These are phyloP conservation scores for Saccharum spontaneum DNA, from an alignment of 176 grass and related monocot species.

Conservation along the genomic window DNA sequence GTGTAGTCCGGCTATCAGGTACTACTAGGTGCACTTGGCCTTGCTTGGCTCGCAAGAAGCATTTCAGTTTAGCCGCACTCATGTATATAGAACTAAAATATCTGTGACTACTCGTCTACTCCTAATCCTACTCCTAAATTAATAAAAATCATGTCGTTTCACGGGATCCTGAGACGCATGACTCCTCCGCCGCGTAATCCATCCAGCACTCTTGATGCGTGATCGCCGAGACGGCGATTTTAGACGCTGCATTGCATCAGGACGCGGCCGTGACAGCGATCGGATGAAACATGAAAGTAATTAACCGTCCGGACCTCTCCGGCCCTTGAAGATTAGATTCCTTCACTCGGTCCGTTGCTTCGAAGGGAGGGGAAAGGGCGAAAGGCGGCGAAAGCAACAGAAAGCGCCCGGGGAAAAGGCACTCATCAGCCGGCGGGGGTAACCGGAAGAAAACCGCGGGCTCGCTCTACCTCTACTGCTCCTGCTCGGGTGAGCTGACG, in stretches of 20 bases:
- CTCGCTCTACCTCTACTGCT: not conserved
- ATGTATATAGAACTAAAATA: not conserved
- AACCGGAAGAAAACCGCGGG: not conserved
- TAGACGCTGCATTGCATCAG: not conserved
- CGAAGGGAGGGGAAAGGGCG: conserved; percentile 24
- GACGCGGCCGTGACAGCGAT: conserved; percentile 5
- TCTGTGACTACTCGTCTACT: not conserved
- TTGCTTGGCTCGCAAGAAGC: conserved; percentile 29
- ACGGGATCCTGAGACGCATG: not conserved
- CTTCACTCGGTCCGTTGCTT: conserved; percentile 34
- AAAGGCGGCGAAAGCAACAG: conserved; percentile 6
- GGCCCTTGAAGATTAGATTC: not conserved
- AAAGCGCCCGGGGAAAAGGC: not conserved
- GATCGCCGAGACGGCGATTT: not conserved
- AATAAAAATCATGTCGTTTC: not conserved
- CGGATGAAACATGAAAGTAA: not conserved
- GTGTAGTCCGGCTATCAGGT: not conserved
- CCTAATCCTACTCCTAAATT: no score
- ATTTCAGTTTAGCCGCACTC: not conserved
- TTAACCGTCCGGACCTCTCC: not conserved
- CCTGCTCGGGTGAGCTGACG: not conserved
- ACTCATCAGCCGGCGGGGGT: not conserved
- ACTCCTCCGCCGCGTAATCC: not conserved
- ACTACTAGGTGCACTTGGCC: not conserved
- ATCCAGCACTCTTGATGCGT: not conserved